These are phyloP conservation scores for Ceratocystis lukuohia DNA, from an alignment of 2,329 filamentous ascomycete genomes.

Conservation along the genomic window DNA sequence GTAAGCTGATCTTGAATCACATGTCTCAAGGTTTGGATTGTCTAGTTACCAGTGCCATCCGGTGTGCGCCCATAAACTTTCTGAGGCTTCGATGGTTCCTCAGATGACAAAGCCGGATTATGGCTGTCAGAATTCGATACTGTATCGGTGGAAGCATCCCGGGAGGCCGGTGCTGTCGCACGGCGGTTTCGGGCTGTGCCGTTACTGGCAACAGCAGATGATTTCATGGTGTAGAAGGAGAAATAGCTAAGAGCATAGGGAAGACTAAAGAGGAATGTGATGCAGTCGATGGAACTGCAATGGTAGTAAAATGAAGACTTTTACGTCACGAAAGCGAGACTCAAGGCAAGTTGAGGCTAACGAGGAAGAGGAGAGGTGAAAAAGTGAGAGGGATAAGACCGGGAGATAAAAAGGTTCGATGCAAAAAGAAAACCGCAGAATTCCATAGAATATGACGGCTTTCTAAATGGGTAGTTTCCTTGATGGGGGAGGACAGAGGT, in stretches of 20 bases:
- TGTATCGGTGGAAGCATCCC: conserved; percentile 9
- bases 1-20: neutral
- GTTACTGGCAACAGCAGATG: conserved; percentile 13
- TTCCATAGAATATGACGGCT: neutral
- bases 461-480: neutral
- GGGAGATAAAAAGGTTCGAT: neutral
- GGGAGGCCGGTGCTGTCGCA: conserved; percentile 15
- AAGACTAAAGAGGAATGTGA: neutral
- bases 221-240: conserved; percentile 17
- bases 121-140: neutral
- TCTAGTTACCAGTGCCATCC: conserved; percentile 67
- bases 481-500: neutral
- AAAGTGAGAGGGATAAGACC: neutral
- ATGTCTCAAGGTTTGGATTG: neutral
- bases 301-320: neutral
- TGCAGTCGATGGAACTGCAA: neutral
- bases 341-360: neutral
- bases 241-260: neutral
- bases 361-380: neutral
- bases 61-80: conserved; percentile 87
- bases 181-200: conserved; percentile 14
- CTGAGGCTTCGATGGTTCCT: neutral
- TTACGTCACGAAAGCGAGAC: neutral
- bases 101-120: neutral
- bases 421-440: neutral